phyloP scores from a whole-genome alignment of 208 protist species.

The Plasmodiophora brassicae region DNA sequence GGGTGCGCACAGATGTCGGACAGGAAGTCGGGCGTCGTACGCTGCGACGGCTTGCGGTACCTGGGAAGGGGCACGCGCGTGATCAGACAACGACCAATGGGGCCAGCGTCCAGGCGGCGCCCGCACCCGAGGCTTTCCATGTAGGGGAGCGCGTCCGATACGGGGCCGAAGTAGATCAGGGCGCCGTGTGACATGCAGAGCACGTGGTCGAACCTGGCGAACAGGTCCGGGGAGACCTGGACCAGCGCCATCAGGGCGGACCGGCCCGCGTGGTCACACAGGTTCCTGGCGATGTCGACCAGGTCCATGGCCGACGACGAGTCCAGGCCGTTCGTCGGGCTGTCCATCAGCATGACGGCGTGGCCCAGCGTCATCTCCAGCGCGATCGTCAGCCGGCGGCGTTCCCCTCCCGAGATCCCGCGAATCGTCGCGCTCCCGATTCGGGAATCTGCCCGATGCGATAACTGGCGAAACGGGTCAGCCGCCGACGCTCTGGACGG shows the following conservation, averaged over 20 bases:
- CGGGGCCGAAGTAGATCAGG: slow-evolving; percentile 12
- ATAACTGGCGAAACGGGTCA: neutral
- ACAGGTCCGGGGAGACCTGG: neutral
- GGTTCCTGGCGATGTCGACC: neutral
- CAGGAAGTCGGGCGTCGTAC: slow-evolving; percentile 3
- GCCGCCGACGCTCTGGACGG: too few relatives aligned
- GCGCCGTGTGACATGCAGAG: neutral
- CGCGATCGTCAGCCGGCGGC: neutral
- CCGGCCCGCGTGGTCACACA: neutral
- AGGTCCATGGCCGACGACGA: neutral
- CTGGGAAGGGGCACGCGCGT: too few relatives aligned
- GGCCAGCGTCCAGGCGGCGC: too few relatives aligned
- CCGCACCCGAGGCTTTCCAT: neutral
- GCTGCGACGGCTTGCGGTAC: neutral
- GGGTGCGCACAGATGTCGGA: neutral
- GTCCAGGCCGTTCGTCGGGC: neutral
- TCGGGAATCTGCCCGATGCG: neutral
- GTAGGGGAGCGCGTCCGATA: neutral
- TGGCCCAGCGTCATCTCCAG: neutral
- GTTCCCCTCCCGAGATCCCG: neutral
- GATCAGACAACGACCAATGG: too few relatives aligned
- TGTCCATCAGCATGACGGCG: slow-evolving; percentile 8
- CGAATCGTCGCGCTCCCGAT: neutral
- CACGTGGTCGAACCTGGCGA: neutral
- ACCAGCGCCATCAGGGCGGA: neutral